These are phyloP conservation scores for Diaporthe helianthi DNA, from an alignment of 2,329 filamentous ascomycete species.

Conservation along the genomic window DNA sequence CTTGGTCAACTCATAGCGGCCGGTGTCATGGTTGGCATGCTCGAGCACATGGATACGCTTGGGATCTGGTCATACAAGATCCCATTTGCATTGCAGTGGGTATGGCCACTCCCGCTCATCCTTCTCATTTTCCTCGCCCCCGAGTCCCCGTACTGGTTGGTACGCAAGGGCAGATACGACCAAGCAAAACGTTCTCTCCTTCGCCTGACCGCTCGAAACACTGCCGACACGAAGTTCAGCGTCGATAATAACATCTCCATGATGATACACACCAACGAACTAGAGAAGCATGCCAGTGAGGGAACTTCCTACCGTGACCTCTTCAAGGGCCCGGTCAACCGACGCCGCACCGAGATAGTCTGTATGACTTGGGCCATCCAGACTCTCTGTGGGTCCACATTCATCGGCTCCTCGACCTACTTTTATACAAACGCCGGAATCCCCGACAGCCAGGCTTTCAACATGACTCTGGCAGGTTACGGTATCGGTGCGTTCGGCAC, in stretches of 20 bases:
- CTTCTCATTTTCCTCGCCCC: conserved; percentile 41
- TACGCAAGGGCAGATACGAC: conserved; percentile 47
- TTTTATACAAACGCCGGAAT: conserved; percentile 56
- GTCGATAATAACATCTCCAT: conserved; percentile 57
- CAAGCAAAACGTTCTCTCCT: conserved; percentile 45
- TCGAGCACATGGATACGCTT: background rate
- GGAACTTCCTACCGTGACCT: conserved; percentile 57
- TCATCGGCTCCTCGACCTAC: conserved; percentile 58
- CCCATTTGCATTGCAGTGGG: conserved; percentile 52
- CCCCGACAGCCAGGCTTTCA: conserved; percentile 51
- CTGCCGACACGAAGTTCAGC: conserved; percentile 45
- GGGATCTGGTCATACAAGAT: conserved; percentile 52
- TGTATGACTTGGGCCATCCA: conserved; percentile 57
- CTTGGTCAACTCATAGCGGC: conserved; percentile 61
- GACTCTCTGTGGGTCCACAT: conserved; percentile 54
- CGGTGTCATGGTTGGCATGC: conserved; percentile 47
- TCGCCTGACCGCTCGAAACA: conserved; percentile 40
- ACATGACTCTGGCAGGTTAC: conserved; percentile 55
- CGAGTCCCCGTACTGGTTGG: conserved; percentile 53
- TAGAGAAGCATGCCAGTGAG: conserved; percentile 51
- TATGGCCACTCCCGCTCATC: conserved; percentile 49
- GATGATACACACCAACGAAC: conserved; percentile 61
- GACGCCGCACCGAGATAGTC: conserved; percentile 60
- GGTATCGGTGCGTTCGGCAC: conserved; percentile 60
- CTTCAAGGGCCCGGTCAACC: conserved; percentile 58